Conservation (phyloP, 1,139 yeast genomes). For the Blastobotrys elegans region DNA sequence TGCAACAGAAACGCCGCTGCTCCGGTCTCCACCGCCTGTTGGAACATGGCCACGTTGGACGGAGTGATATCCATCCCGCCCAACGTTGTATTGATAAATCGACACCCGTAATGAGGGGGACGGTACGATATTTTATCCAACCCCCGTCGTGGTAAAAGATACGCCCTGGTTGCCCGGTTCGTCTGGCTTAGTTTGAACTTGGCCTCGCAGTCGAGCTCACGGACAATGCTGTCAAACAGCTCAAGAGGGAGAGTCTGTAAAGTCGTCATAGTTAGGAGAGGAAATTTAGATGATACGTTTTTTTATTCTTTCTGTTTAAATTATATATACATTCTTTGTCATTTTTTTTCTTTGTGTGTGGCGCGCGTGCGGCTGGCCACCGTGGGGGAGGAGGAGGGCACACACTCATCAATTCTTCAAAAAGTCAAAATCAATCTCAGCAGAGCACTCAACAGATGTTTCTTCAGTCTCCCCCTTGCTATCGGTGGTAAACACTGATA, state of each 20-base stretch:
- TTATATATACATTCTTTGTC: no score
- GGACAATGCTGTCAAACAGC: background rate
- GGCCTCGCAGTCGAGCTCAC: background rate
- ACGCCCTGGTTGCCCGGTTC: background rate
- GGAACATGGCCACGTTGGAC: background rate
- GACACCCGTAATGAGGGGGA: background rate
- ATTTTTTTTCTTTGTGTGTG: no score
- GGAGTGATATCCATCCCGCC: background rate
- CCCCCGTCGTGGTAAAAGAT: background rate
- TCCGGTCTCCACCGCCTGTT: background rate
- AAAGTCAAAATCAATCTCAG: no score
- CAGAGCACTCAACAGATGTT: no score
- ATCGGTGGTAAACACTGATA: no score
- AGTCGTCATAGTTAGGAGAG: background rate
- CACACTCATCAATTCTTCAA: no score
- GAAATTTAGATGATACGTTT: background rate
- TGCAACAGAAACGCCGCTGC: background rate
- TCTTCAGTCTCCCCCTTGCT: no score
- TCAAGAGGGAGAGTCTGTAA: background rate
- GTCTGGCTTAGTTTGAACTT: background rate
- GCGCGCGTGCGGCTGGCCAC: no score
- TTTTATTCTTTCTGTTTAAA: background rate
- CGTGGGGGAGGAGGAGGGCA: no score
- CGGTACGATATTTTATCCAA: background rate
- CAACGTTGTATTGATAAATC: background rate